These are phyloP conservation scores for Cupressus sempervirens DNA, from an alignment of 75 land plant genomes.

Conservation along the genomic window DNA sequence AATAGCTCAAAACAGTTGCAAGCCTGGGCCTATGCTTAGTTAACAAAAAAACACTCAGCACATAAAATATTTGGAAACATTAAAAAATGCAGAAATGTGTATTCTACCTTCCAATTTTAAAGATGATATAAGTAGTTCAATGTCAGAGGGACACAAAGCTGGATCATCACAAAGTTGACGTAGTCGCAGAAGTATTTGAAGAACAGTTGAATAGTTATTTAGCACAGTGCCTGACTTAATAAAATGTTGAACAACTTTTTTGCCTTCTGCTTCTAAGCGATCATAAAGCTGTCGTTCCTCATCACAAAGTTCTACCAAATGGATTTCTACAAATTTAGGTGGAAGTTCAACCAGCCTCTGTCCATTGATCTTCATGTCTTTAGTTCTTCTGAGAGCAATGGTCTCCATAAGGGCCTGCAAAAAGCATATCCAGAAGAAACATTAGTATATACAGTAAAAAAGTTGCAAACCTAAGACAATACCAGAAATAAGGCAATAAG, in stretches of 20 bases:
- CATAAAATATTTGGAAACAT: neutral
- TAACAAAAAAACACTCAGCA: neutral
- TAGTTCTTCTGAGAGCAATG: slow-evolving; percentile 83
- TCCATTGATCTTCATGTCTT: slow-evolving; percentile 43
- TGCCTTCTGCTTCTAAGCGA: slow-evolving; percentile 65
- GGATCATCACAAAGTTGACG: slow-evolving; percentile 73
- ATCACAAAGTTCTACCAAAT: slow-evolving; percentile 56
- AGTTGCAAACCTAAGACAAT: neutral
- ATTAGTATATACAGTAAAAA: neutral
- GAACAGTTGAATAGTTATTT: slow-evolving; percentile 67
- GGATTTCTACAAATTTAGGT: slow-evolving; percentile 56
- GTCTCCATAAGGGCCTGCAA: slow-evolving; percentile 68
- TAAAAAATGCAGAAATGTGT: neutral
- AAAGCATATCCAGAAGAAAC: neutral
- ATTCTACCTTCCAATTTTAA: slow-evolving; percentile 47
- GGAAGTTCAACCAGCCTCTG: slow-evolving; percentile 69
- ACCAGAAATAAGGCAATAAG: neutral
- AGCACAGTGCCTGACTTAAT: slow-evolving; percentile 44
- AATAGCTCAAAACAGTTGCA: neutral
- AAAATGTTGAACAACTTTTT: slow-evolving; percentile 37
- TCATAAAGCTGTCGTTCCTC: slow-evolving; percentile 86
- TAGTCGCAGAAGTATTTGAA: slow-evolving; percentile 74
- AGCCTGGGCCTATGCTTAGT: neutral
- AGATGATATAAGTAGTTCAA: slow-evolving; percentile 36
- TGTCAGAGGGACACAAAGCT: slow-evolving; percentile 58